These are phyloP conservation scores for Penicillium tannophilum DNA, from an alignment of 495 filamentous ascomycete species.

Conservation along the genomic window DNA sequence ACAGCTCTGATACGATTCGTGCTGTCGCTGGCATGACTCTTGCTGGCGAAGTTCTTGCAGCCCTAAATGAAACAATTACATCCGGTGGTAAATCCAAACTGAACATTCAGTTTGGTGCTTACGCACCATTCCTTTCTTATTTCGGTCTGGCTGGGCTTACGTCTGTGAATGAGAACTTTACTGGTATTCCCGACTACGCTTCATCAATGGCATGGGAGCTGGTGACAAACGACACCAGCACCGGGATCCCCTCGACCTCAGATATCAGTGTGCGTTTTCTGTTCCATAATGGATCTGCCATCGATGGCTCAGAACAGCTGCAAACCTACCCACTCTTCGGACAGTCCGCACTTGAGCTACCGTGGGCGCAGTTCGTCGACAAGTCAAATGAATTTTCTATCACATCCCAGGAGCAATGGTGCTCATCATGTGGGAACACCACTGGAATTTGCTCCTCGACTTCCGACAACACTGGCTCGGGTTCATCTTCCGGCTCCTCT, in stretches of 20 bases:
- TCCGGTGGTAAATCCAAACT: conserved; percentile 40
- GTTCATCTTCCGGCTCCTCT: conserved; percentile 6
- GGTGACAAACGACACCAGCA: conserved; percentile 46
- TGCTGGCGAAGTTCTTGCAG: conserved; percentile 40
- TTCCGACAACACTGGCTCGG: background rate
- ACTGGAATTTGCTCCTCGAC: background rate
- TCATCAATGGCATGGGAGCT: conserved; percentile 58
- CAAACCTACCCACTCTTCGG: conserved; percentile 49
- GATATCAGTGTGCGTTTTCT: conserved; percentile 52
- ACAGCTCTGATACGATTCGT: conserved; percentile 34
- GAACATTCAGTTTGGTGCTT: conserved; percentile 53
- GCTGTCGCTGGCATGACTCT: conserved; percentile 19
- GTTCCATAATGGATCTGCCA: conserved; percentile 56
- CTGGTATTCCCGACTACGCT: conserved; percentile 54
- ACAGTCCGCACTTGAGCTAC: conserved; percentile 30
- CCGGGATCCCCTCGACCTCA: conserved; percentile 35
- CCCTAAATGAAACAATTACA: conserved; percentile 48
- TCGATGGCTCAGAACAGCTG: conserved; percentile 22
- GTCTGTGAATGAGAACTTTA: conserved; percentile 36
- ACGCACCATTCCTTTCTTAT: conserved; percentile 53
- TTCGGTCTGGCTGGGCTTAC: conserved; percentile 53
- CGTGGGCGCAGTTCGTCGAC: conserved; percentile 46
- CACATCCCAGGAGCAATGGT: conserved; percentile 43
- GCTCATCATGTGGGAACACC: conserved; percentile 22
- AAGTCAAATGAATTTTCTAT: conserved; percentile 47